Conservation (phyloP, 148 eudicot genomes). For the Heliosperma pusillum region DNA sequence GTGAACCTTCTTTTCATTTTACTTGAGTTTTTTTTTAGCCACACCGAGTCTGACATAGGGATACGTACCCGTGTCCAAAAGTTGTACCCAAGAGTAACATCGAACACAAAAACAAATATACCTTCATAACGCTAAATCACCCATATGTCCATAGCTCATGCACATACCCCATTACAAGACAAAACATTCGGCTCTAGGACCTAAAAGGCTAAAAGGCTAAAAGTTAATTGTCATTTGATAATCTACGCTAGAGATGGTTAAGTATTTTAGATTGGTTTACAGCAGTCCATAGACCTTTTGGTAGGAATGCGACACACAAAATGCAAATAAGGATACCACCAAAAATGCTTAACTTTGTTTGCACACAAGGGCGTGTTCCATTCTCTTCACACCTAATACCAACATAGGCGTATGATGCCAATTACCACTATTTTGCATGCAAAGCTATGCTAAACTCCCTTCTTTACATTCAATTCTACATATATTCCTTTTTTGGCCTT, state of each 20-base stretch:
- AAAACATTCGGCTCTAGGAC: not conserved
- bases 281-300: not conserved
- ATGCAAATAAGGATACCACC: not conserved
- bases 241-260: not conserved
- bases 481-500: too few relatives aligned
- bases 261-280: not conserved
- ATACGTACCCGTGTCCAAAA: too few relatives aligned
- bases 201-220: too few relatives aligned
- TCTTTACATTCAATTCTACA: too few relatives aligned
- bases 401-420: not conserved
- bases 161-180: not conserved
- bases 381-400: not conserved
- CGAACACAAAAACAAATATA: not conserved
- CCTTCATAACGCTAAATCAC: not conserved
- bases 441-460: not conserved
- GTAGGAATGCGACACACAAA: not conserved
- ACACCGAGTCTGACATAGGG: too few relatives aligned
- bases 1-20: too few relatives aligned
- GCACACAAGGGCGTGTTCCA: not conserved
- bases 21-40: too few relatives aligned
- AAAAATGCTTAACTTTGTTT: conserved; percentile 1
- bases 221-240: not conserved
- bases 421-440: not conserved
- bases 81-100: too few relatives aligned
- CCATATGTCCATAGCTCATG: not conserved